Conservation (phyloP, 306 rosid species). For the Rosa lucieae region DNA sequence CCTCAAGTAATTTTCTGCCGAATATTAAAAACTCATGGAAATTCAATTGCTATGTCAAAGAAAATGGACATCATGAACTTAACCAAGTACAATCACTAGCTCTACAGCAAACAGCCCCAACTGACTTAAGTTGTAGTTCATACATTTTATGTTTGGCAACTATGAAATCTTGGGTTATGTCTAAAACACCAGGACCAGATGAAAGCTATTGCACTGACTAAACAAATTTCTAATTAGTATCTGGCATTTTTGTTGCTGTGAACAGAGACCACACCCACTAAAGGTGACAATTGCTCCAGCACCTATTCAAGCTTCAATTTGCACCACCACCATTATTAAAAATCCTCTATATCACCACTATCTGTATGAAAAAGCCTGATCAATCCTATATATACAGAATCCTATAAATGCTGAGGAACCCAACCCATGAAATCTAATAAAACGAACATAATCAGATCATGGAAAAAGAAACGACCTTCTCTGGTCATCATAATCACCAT, state of each 20-base stretch:
- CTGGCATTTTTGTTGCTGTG: too few species aligned
- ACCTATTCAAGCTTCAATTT: not conserved
- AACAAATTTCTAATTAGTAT: too few species aligned
- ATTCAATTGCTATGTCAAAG: not conserved
- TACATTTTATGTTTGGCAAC: too few species aligned
- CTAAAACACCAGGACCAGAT: not conserved
- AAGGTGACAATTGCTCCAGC: not conserved
- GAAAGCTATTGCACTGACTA: too few species aligned
- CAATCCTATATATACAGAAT: not conserved
- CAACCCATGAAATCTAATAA: not conserved
- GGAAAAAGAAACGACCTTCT: not conserved
- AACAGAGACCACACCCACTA: too few species aligned
- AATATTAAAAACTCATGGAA: not conserved
- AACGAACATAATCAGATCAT: not conserved
- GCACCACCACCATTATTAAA: not conserved
- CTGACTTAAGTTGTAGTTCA: not conserved
- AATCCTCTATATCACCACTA: not conserved
- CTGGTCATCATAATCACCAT: not conserved
- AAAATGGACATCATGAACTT: not conserved
- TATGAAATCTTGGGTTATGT: not conserved
- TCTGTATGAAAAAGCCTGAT: not conserved
- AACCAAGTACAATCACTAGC: not conserved
- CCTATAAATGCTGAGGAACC: not conserved
- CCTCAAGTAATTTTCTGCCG: not conserved
- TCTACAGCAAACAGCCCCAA: not conserved